Evolutionary conservation across 73 alveolate genomes (phyloP), one percentile per base, ranked within the genome.

Genomic region (Paramecium octaurelia): DNA sequence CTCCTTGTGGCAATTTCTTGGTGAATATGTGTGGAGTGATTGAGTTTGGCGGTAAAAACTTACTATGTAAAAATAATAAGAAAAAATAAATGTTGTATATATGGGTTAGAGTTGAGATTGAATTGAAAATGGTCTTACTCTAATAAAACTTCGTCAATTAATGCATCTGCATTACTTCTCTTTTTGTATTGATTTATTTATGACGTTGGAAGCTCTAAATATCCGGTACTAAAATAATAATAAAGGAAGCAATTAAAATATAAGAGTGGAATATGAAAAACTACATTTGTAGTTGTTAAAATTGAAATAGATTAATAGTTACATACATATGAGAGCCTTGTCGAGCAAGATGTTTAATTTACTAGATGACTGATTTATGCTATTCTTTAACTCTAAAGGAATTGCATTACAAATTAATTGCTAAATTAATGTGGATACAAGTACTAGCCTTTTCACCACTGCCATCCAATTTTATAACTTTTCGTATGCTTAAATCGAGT

Each of bases 41-140:
- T 40, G 91, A 80, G 91, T 80, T 80, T 80, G 91, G 91, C 91
- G 91, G 91, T 80, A 80, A 80, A 80, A 80, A 80, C 91, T 80
- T 80, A 46, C 91, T 80, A 80, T 6, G 58, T 16, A 75, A 80
- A 54, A 38, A 44, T 73, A 36, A 29, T 40, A 73, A 40, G 59
- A 48, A 80, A 54, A 54, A 31, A 80, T 80, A 44, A 44, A 80
- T 24, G 48, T 4, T 24, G 57, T n/a, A 42, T 40, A 40, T 80
- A 80, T 21, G 70, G 91, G 5, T 31, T 54, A n/a, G 69, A 31
- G 91, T 44, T 21, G 48, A 24, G 57, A 24, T 24, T 18, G 43
- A 23, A 27, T 24, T 40, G 57, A 24, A 46, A 80, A 80, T 31
- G 43, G 9, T 20, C 91, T 80, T 80, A 80, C 91, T 80, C 91